A percentile compares a stretch with the other conserved stretches of the same genome.
Conservation (phyloP, 371 early-diverging fungal species). For the Circinella minor region DNA sequence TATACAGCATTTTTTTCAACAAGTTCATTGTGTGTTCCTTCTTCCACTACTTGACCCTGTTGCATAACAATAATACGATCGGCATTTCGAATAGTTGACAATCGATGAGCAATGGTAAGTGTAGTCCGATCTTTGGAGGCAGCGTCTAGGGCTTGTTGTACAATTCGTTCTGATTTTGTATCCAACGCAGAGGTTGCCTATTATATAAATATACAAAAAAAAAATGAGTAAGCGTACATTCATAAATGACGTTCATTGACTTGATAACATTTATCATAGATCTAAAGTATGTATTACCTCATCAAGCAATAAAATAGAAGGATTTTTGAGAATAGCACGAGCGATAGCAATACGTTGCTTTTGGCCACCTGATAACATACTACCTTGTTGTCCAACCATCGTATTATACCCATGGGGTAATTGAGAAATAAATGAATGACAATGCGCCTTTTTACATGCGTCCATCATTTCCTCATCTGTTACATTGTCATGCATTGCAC, state of each 20-base stretch:
- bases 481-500: constrained; percentile 44
- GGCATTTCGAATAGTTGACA: constrained; percentile 81
- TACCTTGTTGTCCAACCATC: constrained; percentile 69
- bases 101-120: constrained; percentile 90
- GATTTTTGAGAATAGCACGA: constrained; percentile 50
- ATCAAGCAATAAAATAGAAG: constrained; percentile 48
- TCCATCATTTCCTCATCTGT: constrained; percentile 59
- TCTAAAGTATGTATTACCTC: too few species aligned
- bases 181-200: constrained; percentile 80
- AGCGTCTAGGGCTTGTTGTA: constrained; percentile 80
- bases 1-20: constrained; percentile 56
- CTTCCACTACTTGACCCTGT: constrained; percentile 72
- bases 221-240: neutral
- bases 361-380: constrained; percentile 83
- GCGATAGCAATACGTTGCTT: constrained; percentile 55
- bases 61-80: constrained; percentile 84
- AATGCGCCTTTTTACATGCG: constrained; percentile 69
- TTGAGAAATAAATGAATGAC: constrained; percentile 76
- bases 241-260: too few species aligned
- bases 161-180: constrained; percentile 79
- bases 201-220: neutral
- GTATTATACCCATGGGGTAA: constrained; percentile 82
- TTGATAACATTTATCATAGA: too few species aligned
- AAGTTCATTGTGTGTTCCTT: constrained; percentile 72
- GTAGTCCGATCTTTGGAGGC: constrained; percentile 84